phyloP scores from a whole-genome alignment of 1,139 yeast species.

The Protomyces lactucae-debilis region DNA sequence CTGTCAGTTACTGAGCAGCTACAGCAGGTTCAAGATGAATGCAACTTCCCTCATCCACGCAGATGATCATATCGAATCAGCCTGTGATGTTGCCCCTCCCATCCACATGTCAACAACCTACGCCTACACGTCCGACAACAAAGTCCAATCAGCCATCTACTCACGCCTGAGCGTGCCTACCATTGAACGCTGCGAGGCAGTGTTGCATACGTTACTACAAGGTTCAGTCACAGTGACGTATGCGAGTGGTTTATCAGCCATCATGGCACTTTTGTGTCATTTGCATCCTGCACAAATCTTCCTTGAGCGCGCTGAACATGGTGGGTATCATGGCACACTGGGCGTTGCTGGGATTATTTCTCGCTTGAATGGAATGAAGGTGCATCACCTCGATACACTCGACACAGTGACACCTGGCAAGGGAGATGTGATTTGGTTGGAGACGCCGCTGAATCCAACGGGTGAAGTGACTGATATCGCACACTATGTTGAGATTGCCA shows the following conservation, averaged over 20 bases:
- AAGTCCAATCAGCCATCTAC: slow-evolving; percentile 43
- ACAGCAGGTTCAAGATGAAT: background rate
- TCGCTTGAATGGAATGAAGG: slow-evolving; percentile 55
- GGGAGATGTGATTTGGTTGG: slow-evolving; percentile 78
- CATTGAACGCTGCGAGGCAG: slow-evolving; percentile 59
- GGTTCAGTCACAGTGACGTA: slow-evolving; percentile 54
- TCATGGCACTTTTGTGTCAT: slow-evolving; percentile 66
- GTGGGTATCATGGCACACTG: slow-evolving; percentile 80
- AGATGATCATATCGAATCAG: slow-evolving; percentile 49
- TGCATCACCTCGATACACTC: slow-evolving; percentile 5
- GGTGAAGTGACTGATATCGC: slow-evolving; percentile 67
- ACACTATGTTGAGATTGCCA: slow-evolving; percentile 50
- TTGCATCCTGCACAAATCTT: slow-evolving; percentile 70
- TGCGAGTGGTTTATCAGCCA: slow-evolving; percentile 75
- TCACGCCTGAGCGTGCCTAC: slow-evolving; percentile 74
- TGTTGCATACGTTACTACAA: slow-evolving; percentile 52
- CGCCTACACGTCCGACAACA: slow-evolving; percentile 59
- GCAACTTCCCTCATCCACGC: slow-evolving; percentile 48
- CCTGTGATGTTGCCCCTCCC: slow-evolving; percentile 67
- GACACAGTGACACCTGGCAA: background rate
- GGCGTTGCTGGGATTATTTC: slow-evolving; percentile 60
- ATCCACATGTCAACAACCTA: slow-evolving; percentile 77
- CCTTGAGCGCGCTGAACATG: slow-evolving; percentile 47
- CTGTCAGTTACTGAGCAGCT: too few species aligned
- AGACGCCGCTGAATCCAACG: slow-evolving; percentile 86